These are phyloP conservation scores for Auricularia sp. DNA, from an alignment of 768 basidiomycete genomes.

Conservation along the genomic window DNA sequence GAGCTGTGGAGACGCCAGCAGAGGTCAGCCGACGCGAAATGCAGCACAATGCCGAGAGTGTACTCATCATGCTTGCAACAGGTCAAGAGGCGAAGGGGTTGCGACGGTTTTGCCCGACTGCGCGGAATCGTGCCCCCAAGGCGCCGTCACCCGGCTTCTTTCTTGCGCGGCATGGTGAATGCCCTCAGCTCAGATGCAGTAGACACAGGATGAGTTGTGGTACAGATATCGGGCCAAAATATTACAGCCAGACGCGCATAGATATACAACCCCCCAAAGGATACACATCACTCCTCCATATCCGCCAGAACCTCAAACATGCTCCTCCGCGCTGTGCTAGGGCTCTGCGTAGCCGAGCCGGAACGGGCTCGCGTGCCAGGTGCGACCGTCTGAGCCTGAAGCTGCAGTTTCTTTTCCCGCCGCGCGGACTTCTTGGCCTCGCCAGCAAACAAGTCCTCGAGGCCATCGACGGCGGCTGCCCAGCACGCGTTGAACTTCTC, in stretches of 20 bases:
- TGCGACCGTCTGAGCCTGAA: background rate
- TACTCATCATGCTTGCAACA: background rate
- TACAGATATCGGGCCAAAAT: background rate
- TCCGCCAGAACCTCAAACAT: background rate
- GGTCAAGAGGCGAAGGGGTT: background rate
- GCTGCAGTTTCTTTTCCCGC: slow-evolving; percentile 2
- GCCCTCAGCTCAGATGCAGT: background rate
- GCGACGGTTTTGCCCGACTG: background rate
- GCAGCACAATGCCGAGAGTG: background rate
- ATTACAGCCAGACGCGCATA: background rate
- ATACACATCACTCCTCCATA: background rate
- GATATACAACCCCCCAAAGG: background rate
- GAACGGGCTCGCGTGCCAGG: background rate
- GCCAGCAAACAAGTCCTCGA: slow-evolving; percentile 40
- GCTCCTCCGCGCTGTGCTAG: background rate
- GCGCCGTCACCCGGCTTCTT: no score
- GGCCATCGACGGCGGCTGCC: slow-evolving; percentile 36
- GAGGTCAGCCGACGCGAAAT: background rate
- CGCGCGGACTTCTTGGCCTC: slow-evolving; percentile 34
- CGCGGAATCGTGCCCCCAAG: no score
- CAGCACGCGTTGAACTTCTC: slow-evolving; percentile 30
- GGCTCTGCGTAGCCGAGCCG: background rate
- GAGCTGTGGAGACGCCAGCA: slow-evolving; percentile 45
- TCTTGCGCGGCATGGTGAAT: background rate
- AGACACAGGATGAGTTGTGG: background rate